Evolutionary conservation across 176 grass and related monocot genomes (phyloP).

Genomic region (maize (Zea mays)): DNA sequence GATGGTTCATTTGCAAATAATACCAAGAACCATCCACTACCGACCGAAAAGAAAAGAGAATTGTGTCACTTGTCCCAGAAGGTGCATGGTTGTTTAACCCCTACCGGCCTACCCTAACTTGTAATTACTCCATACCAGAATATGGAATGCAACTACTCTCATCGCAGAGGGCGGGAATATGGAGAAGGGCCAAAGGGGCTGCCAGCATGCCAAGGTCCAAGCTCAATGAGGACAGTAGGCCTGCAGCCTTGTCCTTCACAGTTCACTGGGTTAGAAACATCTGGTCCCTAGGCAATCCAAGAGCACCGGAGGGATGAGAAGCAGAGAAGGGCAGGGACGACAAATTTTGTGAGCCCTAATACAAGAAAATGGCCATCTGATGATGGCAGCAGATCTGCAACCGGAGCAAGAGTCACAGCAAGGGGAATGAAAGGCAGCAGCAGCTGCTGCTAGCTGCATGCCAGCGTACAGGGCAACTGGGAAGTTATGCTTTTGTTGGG

Average conservation of each 20-base stretch:
- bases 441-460: neutral
- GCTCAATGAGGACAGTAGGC: neutral
- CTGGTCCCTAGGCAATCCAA: neutral
- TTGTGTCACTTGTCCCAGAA: neutral
- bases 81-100: no score
- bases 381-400: neutral
- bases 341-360: neutral
- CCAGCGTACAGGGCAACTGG: no score
- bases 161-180: no score
- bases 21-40: constrained; percentile 2
- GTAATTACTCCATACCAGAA: no score
- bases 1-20: constrained; percentile 5
- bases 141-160: no score
- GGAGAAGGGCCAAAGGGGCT: no score
- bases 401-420: neutral
- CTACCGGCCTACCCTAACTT: no score
- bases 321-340: neutral
- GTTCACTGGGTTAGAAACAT: neutral
- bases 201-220: no score
- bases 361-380: neutral
- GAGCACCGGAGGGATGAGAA: neutral
- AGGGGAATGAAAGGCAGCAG: neutral
- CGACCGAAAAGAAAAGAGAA: neutral
- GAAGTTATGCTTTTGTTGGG: neutral
- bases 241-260: neutral